A percentile compares a stretch with the other conserved stretches of the same genome.
Conservation (phyloP, 192 early-diverging fungal genomes). For the Coemansia sp. region DNA sequence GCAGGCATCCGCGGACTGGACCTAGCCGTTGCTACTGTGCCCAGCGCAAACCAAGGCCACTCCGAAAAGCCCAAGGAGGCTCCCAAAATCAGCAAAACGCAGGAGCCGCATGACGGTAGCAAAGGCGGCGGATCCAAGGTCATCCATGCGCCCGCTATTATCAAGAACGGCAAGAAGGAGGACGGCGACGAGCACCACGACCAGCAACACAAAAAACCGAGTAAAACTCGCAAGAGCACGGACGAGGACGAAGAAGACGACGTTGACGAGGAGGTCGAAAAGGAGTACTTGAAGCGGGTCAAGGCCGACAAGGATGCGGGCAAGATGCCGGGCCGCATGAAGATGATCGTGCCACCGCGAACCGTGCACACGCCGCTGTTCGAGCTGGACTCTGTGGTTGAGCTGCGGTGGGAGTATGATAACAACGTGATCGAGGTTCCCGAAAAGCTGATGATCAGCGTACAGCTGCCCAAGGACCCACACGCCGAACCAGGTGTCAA, state of each 20-base stretch:
- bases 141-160: conserved; percentile 3
- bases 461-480: conserved; percentile 49
- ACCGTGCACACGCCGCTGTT: conserved; percentile 52
- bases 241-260: conserved; percentile 25
- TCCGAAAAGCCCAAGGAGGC: conserved; percentile 14
- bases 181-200: conserved; percentile 8
- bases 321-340: conserved; percentile 47
- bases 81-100: conserved; percentile 5
- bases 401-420: conserved; percentile 53
- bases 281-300: conserved; percentile 41
- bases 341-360: conserved; percentile 50
- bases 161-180: conserved; percentile 9
- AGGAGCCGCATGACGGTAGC: conserved; percentile 10
- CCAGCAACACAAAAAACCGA: conserved; percentile 17
- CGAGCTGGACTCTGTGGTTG: conserved; percentile 51
- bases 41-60: conserved; percentile 8
- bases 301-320: conserved; percentile 51
- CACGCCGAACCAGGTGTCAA: conserved; percentile 35
- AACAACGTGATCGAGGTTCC: conserved; percentile 51
- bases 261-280: conserved; percentile 27
- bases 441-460: conserved; percentile 52
- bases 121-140: conserved; percentile 3
- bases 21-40: conserved; percentile 3
- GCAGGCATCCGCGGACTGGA: conserved; percentile 2
- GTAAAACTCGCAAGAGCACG: conserved; percentile 37